A percentile compares a stretch with the other conserved stretches of the same genome.
These are phyloP conservation scores for Cryoendolithus antarcticus DNA, from an alignment of 2,329 filamentous ascomycete species.

Conservation along the genomic window DNA sequence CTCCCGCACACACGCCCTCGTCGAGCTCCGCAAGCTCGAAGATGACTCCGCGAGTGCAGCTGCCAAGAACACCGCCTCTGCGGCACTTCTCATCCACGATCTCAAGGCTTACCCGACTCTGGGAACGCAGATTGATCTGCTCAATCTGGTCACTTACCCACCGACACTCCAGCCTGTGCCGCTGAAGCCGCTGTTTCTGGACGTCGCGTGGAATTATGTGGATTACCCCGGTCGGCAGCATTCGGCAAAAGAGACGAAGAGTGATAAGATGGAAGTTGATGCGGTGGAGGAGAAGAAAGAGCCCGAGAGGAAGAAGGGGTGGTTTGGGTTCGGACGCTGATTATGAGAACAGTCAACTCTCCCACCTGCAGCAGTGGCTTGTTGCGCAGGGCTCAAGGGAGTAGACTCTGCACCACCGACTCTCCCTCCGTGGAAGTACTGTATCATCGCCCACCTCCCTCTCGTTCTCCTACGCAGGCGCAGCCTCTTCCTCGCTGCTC, in stretches of 20 bases:
- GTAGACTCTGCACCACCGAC: too few relatives aligned
- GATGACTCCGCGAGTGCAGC: slow-evolving; percentile 36
- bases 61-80: slow-evolving; percentile 30
- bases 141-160: slow-evolving; percentile 75
- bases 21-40: slow-evolving; percentile 60
- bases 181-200: slow-evolving; percentile 89
- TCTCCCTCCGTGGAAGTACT: too few relatives aligned
- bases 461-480: too few relatives aligned
- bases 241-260: slow-evolving; percentile 9
- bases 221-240: slow-evolving; percentile 59
- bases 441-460: too few relatives aligned
- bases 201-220: slow-evolving; percentile 96
- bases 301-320: slow-evolving; percentile 36
- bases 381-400: too few relatives aligned
- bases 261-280: slow-evolving; percentile 12
- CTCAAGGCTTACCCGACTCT: slow-evolving; percentile 62
- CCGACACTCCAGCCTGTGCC: slow-evolving; percentile 72
- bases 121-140: slow-evolving; percentile 51
- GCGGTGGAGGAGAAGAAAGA: slow-evolving; percentile 14
- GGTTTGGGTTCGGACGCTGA: slow-evolving; percentile 38
- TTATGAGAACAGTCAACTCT: too few relatives aligned
- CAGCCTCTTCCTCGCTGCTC: too few relatives aligned
- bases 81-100: slow-evolving; percentile 57
- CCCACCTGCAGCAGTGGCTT: too few relatives aligned
- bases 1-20: slow-evolving; percentile 71